Evolutionary conservation across 1,139 yeast species (phyloP).

Genomic region (Kodamaea plutei): DNA sequence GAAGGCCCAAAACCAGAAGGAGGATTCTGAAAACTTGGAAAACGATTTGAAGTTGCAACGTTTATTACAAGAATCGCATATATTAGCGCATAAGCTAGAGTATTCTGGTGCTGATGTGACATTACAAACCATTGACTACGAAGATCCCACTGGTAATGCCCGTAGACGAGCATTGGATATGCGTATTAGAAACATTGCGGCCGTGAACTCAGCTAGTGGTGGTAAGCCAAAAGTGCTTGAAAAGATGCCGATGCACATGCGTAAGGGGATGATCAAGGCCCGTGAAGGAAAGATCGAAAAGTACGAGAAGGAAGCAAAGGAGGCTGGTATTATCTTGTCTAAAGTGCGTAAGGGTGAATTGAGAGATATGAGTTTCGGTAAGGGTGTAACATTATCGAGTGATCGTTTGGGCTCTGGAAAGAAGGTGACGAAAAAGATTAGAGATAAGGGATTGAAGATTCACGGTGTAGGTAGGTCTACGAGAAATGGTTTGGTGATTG

Average conservation of each 20-base stretch:
- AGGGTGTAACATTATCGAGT: constrained; percentile 46
- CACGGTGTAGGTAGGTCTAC: constrained; percentile 76
- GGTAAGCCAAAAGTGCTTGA: constrained; percentile 50
- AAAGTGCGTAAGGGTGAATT: constrained; percentile 61
- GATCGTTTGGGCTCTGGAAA: constrained; percentile 58
- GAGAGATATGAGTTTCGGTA: constrained; percentile 52
- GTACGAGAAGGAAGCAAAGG: constrained; percentile 73
- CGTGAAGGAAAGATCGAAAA: constrained; percentile 49
- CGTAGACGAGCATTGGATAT: constrained; percentile 70
- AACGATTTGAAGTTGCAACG: constrained; percentile 84
- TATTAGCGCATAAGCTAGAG: constrained; percentile 54
- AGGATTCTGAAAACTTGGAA: constrained; percentile 53
- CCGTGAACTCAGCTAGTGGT: constrained; percentile 41
- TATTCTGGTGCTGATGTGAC: constrained; percentile 78
- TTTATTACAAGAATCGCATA: constrained; percentile 79
- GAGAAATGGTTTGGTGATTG: constrained; percentile 74
- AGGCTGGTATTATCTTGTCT: constrained; percentile 81
- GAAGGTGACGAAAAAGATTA: constrained; percentile 28
- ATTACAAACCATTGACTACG: constrained; percentile 59
- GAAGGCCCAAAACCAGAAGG: constrained; percentile 24
- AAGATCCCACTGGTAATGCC: constrained; percentile 76
- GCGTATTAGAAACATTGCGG: constrained; percentile 56
- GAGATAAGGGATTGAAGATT: constrained; percentile 80
- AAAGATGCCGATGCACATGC: constrained; percentile 82
- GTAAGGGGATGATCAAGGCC: constrained; percentile 75